phyloP scores from a whole-genome alignment of 1,284 basidiomycete species.

The Cerrena zonata region DNA sequence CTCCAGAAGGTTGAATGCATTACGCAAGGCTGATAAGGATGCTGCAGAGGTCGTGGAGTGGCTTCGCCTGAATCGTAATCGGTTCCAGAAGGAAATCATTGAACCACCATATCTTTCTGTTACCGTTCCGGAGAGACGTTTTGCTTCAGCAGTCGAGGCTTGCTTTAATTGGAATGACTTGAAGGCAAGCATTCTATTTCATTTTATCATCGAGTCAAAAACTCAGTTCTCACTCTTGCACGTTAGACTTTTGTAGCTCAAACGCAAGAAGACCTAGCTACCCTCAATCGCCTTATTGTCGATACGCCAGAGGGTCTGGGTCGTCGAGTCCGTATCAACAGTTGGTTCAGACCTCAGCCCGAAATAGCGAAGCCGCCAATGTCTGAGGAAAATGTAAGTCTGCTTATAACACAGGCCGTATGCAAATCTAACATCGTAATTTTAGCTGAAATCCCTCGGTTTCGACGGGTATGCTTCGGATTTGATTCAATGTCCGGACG shows the following conservation, averaged over 20 bases:
- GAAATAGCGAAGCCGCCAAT: constrained; percentile 45
- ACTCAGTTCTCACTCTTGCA: neutral
- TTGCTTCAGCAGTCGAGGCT: constrained; percentile 71
- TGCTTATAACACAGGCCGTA: neutral
- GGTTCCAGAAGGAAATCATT: constrained; percentile 78
- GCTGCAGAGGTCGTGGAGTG: constrained; percentile 68
- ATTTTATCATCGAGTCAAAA: too few relatives aligned
- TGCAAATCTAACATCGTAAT: constrained; percentile 3
- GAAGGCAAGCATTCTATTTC: constrained; percentile 58
- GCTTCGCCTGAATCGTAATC: constrained; percentile 63
- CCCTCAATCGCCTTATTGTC: constrained; percentile 62
- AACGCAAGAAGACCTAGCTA: constrained; percentile 76
- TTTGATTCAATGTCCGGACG: constrained; percentile 63
- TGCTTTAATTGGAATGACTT: constrained; percentile 58
- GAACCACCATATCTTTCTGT: constrained; percentile 78
- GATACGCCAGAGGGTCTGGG: constrained; percentile 52
- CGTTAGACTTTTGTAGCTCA: constrained; percentile 83
- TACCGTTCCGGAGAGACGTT: constrained; percentile 60
- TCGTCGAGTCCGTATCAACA: constrained; percentile 50
- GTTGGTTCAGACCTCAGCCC: constrained; percentile 55
- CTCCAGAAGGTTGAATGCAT: constrained; percentile 49
- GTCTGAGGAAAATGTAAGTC: constrained; percentile 49
- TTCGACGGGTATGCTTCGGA: constrained; percentile 86
- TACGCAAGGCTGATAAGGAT: constrained; percentile 51
- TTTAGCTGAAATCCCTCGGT: constrained; percentile 55